Conservation (phyloP, 257 asterid species). For the Solanum chmielewskii region DNA sequence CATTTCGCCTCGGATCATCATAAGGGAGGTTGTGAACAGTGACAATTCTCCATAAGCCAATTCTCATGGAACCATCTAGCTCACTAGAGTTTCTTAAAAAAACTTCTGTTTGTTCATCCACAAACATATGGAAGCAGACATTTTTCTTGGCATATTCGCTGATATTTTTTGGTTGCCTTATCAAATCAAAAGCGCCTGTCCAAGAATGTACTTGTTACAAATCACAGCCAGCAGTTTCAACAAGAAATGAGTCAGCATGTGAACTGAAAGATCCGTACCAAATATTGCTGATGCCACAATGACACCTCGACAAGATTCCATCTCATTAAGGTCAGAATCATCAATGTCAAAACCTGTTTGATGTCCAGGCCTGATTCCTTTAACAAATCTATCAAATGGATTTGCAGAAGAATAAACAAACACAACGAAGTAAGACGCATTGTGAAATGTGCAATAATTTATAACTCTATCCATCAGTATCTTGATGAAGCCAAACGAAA, state of each 20-base stretch:
- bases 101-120: slow-evolving; percentile 63
- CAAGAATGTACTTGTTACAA: slow-evolving; percentile 9
- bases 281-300: slow-evolving; percentile 96
- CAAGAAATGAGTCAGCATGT: background rate
- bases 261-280: slow-evolving; percentile 33
- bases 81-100: slow-evolving; percentile 49
- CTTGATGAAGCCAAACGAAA: background rate
- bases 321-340: slow-evolving; percentile 65
- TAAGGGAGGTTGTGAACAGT: slow-evolving; percentile 79
- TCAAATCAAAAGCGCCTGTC: slow-evolving; percentile 82
- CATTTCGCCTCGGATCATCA: slow-evolving; percentile 88
- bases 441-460: background rate
- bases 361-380: slow-evolving; percentile 70
- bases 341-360: slow-evolving; percentile 77
- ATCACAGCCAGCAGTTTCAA: slow-evolving; percentile 3
- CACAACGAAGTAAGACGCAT: background rate
- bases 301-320: slow-evolving; percentile 76
- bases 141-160: slow-evolving; percentile 57
- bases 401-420: background rate
- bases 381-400: slow-evolving; percentile 49
- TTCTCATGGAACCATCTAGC: slow-evolving; percentile 48
- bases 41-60: slow-evolving; percentile 75
- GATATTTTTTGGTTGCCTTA: slow-evolving; percentile 72
- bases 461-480: background rate
- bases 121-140: slow-evolving; percentile 78